phyloP scores from a whole-genome alignment of 2,329 filamentous ascomycete species.

The Clarireedia paspali region DNA sequence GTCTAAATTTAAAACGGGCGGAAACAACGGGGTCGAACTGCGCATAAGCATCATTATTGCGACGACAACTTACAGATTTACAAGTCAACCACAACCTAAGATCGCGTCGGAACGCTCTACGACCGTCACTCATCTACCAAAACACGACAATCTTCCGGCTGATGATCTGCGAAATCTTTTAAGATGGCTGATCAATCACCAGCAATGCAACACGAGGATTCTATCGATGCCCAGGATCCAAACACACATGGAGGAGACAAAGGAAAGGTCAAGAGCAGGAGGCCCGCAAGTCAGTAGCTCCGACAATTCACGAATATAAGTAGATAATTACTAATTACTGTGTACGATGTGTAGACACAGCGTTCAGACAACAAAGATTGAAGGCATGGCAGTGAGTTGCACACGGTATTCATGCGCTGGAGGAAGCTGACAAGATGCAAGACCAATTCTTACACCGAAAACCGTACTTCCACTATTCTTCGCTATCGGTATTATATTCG shows the following conservation, averaged over 20 bases:
- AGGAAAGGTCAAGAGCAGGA: conserved; percentile 85
- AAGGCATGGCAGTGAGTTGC: conserved; percentile 91
- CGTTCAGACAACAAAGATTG: conserved; percentile 90
- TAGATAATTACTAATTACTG: conserved; percentile 16
- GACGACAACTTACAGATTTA: neutral
- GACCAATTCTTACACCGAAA: conserved; percentile 91
- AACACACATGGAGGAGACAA: conserved; percentile 39
- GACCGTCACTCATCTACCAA: neutral
- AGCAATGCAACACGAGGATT: conserved; percentile 34
- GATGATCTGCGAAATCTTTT: conserved; percentile 20
- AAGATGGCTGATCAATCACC: conserved; percentile 27
- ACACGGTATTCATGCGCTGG: conserved; percentile 7
- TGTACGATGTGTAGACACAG: conserved; percentile 60
- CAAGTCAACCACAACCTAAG: neutral
- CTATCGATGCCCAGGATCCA: conserved; percentile 47
- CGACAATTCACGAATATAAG: conserved; percentile 5
- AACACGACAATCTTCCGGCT: conserved; percentile 9
- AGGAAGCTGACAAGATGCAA: conserved; percentile 33
- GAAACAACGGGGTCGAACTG: neutral
- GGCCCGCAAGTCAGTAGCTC: conserved; percentile 68
- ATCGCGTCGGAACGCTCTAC: neutral
- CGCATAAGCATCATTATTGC: neutral
- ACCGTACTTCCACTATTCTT: conserved; percentile 91
- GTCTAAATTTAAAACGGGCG: neutral
- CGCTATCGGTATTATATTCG: conserved; percentile 82